Evolutionary conservation across 768 basidiomycete species (phyloP), one percentile per base, ranked within the genome.

Genomic region (Lanmaoa pseudosensibilis): DNA sequence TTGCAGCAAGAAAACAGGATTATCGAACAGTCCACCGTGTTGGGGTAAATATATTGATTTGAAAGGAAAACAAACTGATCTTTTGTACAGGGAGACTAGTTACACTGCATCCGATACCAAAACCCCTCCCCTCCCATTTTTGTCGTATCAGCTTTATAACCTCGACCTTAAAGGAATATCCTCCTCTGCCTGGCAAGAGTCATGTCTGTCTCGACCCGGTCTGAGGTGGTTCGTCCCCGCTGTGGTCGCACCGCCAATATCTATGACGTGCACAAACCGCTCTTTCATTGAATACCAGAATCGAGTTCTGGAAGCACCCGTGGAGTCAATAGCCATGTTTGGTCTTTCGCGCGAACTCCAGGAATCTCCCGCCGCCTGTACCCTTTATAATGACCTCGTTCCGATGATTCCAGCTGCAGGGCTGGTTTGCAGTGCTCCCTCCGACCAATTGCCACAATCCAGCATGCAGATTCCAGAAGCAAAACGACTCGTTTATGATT

Each of bases 381-480:
- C 67, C 8, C 67, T 64, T 25, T 87, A 84, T 58, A 66, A 79
- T 12, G 63, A 68, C 13, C 69, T 80, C 25, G 62, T 88, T 33
- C 88, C 91, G 32, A 81, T 80, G 37, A 65, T 94, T 19, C 77
- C 87, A 2, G 79, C 85, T 6, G 63, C 69, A 7, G 97, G 97
- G 40, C 73, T 98, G 46, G 66, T 95, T 54, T 78, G 75, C 30
- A 73, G 69, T 37, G 91, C 94, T 1, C 79, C 91, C 6, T 62
- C 70, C 0, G 80, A 88, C 58, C 93, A 97, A 66, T 74, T 93
- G 9, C 94, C 94, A 2, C 74, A 80, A 45, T 85, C 94, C 12
- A 81, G 82, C 32, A 94, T 98, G 90, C 87, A 88, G 60, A 90
- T 98, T 36, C 97, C 97, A 4, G 93, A 98, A 59, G 90, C 92